Conservation (phyloP, 129 eudicot species). For the Tanacetum coccineum region DNA sequence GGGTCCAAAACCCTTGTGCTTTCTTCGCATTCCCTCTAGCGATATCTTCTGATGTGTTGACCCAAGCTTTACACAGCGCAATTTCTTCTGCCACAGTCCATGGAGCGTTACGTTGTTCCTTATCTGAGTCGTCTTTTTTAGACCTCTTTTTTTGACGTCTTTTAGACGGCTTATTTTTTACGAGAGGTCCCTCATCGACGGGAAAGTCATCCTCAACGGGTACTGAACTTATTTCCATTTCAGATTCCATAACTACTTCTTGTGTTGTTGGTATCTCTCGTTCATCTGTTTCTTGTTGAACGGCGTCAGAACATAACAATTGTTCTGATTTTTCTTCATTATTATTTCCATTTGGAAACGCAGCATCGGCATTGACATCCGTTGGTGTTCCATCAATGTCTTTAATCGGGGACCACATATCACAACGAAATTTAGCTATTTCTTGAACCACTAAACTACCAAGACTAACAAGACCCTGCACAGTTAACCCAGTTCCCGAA, state of each 20-base stretch:
- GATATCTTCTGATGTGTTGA: too few relatives aligned
- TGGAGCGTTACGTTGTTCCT: too few relatives aligned
- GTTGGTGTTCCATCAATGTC: constrained; percentile 21
- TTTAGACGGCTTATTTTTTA: too few relatives aligned
- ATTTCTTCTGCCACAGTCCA: too few relatives aligned
- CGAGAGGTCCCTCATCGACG: too few relatives aligned
- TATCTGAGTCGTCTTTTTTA: too few relatives aligned
- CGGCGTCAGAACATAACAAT: background rate
- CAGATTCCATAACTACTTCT: constrained; percentile 24
- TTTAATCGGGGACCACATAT: constrained; percentile 40
- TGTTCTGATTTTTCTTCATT: constrained; percentile 30
- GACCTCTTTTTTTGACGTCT: too few relatives aligned
- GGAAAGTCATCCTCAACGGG: too few relatives aligned
- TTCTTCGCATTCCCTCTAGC: too few relatives aligned
- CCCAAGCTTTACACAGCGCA: too few relatives aligned
- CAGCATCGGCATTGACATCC: constrained; percentile 22
- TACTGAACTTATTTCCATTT: background rate
- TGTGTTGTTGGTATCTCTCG: constrained; percentile 14
- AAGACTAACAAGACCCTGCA: constrained; percentile 48
- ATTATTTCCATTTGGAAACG: constrained; percentile 16
- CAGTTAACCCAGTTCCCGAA: constrained; percentile 52
- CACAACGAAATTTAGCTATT: constrained; percentile 53
- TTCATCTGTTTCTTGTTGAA: background rate
- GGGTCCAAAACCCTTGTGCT: too few relatives aligned
- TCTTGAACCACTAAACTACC: constrained; percentile 42